Conservation (phyloP, 2,329 filamentous ascomycete genomes). For the Aspergillus spinulosporus region DNA sequence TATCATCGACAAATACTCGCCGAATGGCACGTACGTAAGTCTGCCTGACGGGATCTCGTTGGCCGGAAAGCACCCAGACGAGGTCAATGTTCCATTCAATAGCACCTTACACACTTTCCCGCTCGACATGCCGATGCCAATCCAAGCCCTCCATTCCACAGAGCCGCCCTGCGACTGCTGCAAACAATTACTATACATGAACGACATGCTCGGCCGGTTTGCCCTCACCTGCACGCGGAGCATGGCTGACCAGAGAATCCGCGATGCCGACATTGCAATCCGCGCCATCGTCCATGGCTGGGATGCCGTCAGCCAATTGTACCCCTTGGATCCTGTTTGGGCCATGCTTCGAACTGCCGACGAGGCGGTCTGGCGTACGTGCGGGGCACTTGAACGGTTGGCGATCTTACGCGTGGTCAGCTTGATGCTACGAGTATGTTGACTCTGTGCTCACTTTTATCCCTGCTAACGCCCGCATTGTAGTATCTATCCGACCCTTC, state of each 20-base stretch:
- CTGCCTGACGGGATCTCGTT: not conserved
- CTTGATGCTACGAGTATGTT: slow-evolving; percentile 14
- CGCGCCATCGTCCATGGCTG: slow-evolving; percentile 15
- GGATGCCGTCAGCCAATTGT: slow-evolving; percentile 6
- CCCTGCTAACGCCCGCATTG: not conserved
- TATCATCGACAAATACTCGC: slow-evolving; percentile 2
- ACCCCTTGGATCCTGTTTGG: slow-evolving; percentile 14
- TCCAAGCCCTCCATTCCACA: not conserved
- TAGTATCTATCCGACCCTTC: slow-evolving; percentile 15
- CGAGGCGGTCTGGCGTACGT: slow-evolving; percentile 14
- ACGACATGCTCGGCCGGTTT: slow-evolving; percentile 13
- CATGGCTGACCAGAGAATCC: slow-evolving; percentile 7
- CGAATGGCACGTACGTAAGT: slow-evolving; percentile 2
- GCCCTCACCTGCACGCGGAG: not conserved
- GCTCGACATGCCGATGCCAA: slow-evolving; percentile 5
- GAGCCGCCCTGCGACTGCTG: slow-evolving; percentile 11
- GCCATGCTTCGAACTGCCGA: slow-evolving; percentile 14
- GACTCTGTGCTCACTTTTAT: not conserved
- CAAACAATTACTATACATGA: slow-evolving; percentile 14
- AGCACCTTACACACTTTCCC: slow-evolving; percentile 9
- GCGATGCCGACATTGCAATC: slow-evolving; percentile 16
- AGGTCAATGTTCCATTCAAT: slow-evolving; percentile 4
- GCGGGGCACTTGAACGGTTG: slow-evolving; percentile 10
- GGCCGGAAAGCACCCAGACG: not conserved
- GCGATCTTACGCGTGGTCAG: slow-evolving; percentile 10